phyloP scores from a whole-genome alignment of 2,329 filamentous ascomycete species.

The Aureobasidium sp. region DNA sequence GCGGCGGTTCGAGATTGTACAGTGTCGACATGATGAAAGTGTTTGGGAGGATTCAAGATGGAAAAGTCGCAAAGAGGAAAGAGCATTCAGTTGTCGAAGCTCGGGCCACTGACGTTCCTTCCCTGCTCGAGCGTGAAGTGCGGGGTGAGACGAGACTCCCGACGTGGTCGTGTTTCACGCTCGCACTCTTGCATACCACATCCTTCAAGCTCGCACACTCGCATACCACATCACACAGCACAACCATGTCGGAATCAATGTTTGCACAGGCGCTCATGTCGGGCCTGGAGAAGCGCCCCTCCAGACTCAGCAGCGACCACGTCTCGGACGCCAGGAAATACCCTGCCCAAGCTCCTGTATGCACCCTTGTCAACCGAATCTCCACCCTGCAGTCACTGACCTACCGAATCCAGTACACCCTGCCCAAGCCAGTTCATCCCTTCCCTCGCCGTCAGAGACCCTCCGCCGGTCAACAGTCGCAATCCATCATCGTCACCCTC shows the following conservation, averaged over 20 bases:
- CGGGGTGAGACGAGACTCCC: background rate
- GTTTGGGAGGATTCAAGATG: slow-evolving; percentile 7
- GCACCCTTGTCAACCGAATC: background rate
- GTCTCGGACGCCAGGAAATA: slow-evolving; percentile 77
- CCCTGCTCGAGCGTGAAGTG: background rate
- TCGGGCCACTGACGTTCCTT: slow-evolving; percentile 9
- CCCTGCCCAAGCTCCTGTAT: slow-evolving; percentile 66
- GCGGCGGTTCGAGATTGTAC: slow-evolving; percentile 91
- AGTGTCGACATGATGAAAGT: slow-evolving; percentile 66
- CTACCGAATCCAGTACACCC: slow-evolving; percentile 49
- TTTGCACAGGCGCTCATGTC: slow-evolving; percentile 81
- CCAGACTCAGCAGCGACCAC: slow-evolving; percentile 82
- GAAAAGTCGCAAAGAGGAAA: background rate
- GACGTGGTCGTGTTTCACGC: background rate
- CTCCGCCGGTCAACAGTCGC: slow-evolving; percentile 35
- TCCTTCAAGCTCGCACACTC: background rate
- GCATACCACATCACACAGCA: background rate
- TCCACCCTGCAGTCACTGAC: background rate
- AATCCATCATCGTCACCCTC: slow-evolving; percentile 48
- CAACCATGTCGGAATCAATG: slow-evolving; percentile 49
- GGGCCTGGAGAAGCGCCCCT: slow-evolving; percentile 65
- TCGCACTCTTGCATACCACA: background rate
- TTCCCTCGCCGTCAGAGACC: slow-evolving; percentile 39
- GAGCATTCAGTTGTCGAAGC: background rate
- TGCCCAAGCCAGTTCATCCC: slow-evolving; percentile 52